A percentile compares a stretch with the other conserved stretches of the same genome.
These are phyloP conservation scores for Didymella segeticola DNA, from an alignment of 2,329 filamentous ascomycete genomes.

Conservation along the genomic window DNA sequence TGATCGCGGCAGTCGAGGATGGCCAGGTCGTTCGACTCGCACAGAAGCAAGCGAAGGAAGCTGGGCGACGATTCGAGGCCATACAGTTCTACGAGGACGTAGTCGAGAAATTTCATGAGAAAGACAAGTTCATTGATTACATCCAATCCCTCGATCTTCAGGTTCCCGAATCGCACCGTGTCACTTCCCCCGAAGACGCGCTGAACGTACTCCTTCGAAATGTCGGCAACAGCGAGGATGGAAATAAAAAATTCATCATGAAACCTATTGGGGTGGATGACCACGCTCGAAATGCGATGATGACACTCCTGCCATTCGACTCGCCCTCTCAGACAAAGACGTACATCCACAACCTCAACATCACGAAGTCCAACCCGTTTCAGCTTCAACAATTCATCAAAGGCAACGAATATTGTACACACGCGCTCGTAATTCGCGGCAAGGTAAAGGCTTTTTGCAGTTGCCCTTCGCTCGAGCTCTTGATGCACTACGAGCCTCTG, in stretches of 20 bases:
- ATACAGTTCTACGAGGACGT: slow-evolving; percentile 68
- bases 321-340: slow-evolving; percentile 61
- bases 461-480: slow-evolving; percentile 66
- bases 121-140: slow-evolving; percentile 69
- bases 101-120: slow-evolving; percentile 67
- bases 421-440: slow-evolving; percentile 71
- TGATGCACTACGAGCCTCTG: slow-evolving; percentile 72
- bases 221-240: slow-evolving; percentile 19
- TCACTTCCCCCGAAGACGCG: slow-evolving; percentile 62
- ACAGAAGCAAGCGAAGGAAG: slow-evolving; percentile 57
- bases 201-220: slow-evolving; percentile 57
- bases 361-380: slow-evolving; percentile 65
- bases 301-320: slow-evolving; percentile 65
- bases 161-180: slow-evolving; percentile 54
- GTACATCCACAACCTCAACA: slow-evolving; percentile 62
- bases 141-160: slow-evolving; percentile 55
- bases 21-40: slow-evolving; percentile 62
- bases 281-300: slow-evolving; percentile 64
- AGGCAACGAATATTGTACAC: slow-evolving; percentile 73
- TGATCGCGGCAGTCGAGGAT: slow-evolving; percentile 70
- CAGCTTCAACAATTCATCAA: slow-evolving; percentile 72
- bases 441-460: slow-evolving; percentile 70
- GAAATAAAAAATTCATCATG: slow-evolving; percentile 64
- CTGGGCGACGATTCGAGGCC: slow-evolving; percentile 63
- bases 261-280: slow-evolving; percentile 71